Evolutionary conservation across 306 rosid species (phyloP).

Genomic region (Medicago lupulina): DNA sequence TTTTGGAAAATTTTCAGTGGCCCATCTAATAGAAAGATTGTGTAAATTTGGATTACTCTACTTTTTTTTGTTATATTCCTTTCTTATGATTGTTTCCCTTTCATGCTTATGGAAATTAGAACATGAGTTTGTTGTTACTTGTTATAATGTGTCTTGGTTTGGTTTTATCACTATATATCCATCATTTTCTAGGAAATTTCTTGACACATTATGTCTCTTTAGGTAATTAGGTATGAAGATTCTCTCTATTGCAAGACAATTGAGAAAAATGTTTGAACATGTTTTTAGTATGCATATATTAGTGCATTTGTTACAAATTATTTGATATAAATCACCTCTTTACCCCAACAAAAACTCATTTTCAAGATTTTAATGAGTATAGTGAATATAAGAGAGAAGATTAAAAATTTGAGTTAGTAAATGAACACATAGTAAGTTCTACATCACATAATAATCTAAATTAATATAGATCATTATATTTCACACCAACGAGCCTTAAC

Average conservation of each 20-base stretch:
- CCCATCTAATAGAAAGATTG: conserved; percentile 39
- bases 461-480: too few relatives aligned
- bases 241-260: neutral
- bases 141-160: conserved; percentile 11
- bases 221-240: neutral
- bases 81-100: conserved; percentile 42
- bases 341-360: neutral
- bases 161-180: neutral
- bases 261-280: too few relatives aligned
- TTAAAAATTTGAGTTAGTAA: too few relatives aligned
- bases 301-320: neutral
- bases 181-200: neutral
- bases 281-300: neutral
- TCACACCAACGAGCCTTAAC: too few relatives aligned
- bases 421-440: too few relatives aligned
- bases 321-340: neutral
- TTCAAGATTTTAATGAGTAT: neutral
- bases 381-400: too few relatives aligned
- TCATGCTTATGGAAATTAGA: conserved; percentile 42
- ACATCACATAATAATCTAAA: too few relatives aligned
- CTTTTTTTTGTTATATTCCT: conserved; percentile 28
- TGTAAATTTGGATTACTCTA: conserved; percentile 39
- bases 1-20: conserved; percentile 34
- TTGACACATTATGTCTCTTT: conserved; percentile 28
- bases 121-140: conserved; percentile 27